Base-by-base conservation (phyloP, 169 alveolate species). In the Plasmodium gonderi region DNA sequence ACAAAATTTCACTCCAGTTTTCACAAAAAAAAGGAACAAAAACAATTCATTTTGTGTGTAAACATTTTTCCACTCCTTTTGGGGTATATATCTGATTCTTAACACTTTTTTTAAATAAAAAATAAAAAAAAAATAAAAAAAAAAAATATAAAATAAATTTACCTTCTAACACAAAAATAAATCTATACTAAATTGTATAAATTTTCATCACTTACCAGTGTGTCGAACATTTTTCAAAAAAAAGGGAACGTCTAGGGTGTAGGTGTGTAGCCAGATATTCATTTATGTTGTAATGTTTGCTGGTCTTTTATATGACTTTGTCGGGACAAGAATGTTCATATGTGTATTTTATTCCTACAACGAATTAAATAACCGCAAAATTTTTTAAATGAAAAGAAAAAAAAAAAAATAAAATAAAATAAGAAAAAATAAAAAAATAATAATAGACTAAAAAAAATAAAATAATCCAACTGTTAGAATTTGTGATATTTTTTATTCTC, bases 181-280 rank as follows among this genome's bases (percentile, higher is more conserved):
- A 5, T 75, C n/a, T n/a, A n/a, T n/a, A n/a, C n/a, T n/a, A n/a
- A n/a, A n/a, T n/a, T n/a, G n/a, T 45, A 44, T n/a, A 75, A 40
- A 4, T 17, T 79, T 49, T n/a, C 11, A 23, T n/a, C 20, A 60
- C 54, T 82, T 77, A 87, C 93, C 93, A 40, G 93, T 87, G 68
- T 87, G 93, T 3, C 93, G 93, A 75, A 87, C 93, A 87, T 87
- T 87, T 87, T 87, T 87, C 89, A 87, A 77, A 76, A 87, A 87
- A 75, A 87, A 87, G 47, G 93, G 93, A 64, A 87, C 93, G 47
- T 87, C 79, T 38, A 87, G 68, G 72, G 87, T 75, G 78, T 87
- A 87, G 7, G 93, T 87, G 67, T 87, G 93, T 20, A 87, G 67
- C 40, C 40, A 76, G 79, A 87, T 75, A 87, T 60, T 76, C 93